Evolutionary conservation across 2,329 filamentous ascomycete species (phyloP).

Genomic region (Claviceps pazoutovae): DNA sequence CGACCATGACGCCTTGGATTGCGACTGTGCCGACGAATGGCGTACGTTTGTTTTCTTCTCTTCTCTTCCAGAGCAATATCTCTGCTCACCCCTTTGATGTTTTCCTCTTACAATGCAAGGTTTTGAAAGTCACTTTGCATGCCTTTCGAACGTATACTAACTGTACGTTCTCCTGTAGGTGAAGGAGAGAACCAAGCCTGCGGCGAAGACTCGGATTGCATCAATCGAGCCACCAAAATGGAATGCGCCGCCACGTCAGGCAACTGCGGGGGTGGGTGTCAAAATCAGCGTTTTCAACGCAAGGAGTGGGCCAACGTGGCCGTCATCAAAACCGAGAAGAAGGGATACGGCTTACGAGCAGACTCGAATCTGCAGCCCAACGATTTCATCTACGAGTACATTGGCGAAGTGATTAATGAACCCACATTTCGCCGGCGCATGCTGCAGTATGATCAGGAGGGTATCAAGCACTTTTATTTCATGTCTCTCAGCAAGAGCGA

Average conservation of each 20-base stretch:
- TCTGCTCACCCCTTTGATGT: neutral
- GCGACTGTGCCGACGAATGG: constrained; percentile 90
- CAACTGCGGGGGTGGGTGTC: constrained; percentile 74
- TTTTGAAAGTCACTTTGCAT: too few species aligned
- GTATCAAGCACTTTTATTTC: constrained; percentile 99
- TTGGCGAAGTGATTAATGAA: constrained; percentile 96
- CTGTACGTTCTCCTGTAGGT: constrained; percentile 22
- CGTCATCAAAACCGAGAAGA: constrained; percentile 96
- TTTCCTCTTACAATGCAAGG: neutral
- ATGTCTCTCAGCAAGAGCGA: constrained; percentile 96
- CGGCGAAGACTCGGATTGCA: constrained; percentile 93
- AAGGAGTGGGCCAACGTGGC: constrained; percentile 83
- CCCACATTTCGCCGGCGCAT: constrained; percentile 77
- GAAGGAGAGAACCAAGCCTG: constrained; percentile 67
- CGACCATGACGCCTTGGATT: constrained; percentile 81
- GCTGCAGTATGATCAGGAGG: constrained; percentile 85
- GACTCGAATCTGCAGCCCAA: constrained; percentile 63
- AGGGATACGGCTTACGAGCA: constrained; percentile 82
- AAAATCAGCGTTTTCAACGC: constrained; percentile 89
- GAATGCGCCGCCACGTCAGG: constrained; percentile 71
- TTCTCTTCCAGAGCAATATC: neutral
- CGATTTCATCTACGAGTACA: constrained; percentile 96
- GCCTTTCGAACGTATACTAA: neutral
- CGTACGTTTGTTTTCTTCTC: constrained; percentile 44
- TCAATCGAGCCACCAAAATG: constrained; percentile 96